phyloP scores from a whole-genome alignment of 441 rosid genomes.

The Erodium trifolium region DNA sequence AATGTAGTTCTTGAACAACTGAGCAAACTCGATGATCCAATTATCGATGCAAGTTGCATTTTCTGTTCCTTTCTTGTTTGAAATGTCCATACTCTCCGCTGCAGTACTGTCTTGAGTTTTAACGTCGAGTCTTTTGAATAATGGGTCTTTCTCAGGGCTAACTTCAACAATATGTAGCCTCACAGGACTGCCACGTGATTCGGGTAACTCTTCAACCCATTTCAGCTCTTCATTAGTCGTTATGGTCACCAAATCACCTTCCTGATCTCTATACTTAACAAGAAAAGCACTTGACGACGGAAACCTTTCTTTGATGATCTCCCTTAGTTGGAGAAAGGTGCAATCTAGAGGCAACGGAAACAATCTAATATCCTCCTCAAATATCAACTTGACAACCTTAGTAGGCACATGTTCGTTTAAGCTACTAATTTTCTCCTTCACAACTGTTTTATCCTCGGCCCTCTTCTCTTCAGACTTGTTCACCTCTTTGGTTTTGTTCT shows the following conservation, averaged over 20 bases:
- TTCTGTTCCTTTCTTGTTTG: slow-evolving; percentile 29
- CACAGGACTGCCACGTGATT: slow-evolving; percentile 46
- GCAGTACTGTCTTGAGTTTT: slow-evolving; percentile 27
- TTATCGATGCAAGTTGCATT: slow-evolving; percentile 48
- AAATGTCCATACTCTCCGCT: slow-evolving; percentile 39
- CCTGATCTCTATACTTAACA: slow-evolving; percentile 68
- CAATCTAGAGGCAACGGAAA: slow-evolving; percentile 73
- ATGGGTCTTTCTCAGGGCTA: slow-evolving; percentile 64
- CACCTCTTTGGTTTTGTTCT: background rate
- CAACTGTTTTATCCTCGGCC: slow-evolving; percentile 36
- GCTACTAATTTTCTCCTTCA: slow-evolving; percentile 29
- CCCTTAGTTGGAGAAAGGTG: slow-evolving; percentile 52
- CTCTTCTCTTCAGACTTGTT: slow-evolving; percentile 23
- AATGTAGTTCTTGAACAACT: slow-evolving; percentile 77
- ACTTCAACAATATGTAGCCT: slow-evolving; percentile 69
- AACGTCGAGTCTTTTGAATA: slow-evolving; percentile 37
- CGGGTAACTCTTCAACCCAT: slow-evolving; percentile 51
- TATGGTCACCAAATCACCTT: slow-evolving; percentile 87
- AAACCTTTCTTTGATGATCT: slow-evolving; percentile 64
- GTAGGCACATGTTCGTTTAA: slow-evolving; percentile 33
- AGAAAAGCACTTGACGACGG: slow-evolving; percentile 62
- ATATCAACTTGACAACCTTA: slow-evolving; percentile 71
- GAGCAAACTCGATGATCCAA: slow-evolving; percentile 86
- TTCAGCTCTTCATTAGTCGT: slow-evolving; percentile 77
- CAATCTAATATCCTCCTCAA: slow-evolving; percentile 87